Percentiles rank a stretch among this genome's conserved stretches.
Evolutionary conservation across 1,284 basidiomycete species (phyloP).

Genomic region (Xerocomus cyaneibrunnescens): DNA sequence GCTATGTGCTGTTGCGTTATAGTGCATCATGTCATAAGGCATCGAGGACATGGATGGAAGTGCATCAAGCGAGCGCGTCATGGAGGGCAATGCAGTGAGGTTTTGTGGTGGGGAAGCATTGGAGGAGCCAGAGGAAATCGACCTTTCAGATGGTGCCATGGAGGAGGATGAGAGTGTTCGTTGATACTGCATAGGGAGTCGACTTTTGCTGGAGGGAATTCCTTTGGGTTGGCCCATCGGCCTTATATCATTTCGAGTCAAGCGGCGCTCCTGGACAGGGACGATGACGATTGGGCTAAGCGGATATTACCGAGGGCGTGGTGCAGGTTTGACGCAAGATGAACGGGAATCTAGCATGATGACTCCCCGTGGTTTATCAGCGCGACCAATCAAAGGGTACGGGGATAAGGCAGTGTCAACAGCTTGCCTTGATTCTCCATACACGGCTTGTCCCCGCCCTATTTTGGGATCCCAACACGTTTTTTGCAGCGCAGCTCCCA

Average conservation of each 20-base stretch:
- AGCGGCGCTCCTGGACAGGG: constrained; percentile 24
- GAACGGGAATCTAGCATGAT: constrained; percentile 35
- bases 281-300: constrained; percentile 22
- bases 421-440: constrained; percentile 23
- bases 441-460: constrained; percentile 15
- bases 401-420: constrained; percentile 28
- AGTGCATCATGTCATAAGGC: constrained; percentile 33
- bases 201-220: constrained; percentile 14
- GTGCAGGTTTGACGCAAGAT: constrained; percentile 26
- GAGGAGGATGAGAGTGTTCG: constrained; percentile 33
- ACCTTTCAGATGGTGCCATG: constrained; percentile 35
- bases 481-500: constrained; percentile 34
- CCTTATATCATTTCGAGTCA: constrained; percentile 32
- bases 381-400: constrained; percentile 33
- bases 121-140: constrained; percentile 35
- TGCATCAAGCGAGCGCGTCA: constrained; percentile 35
- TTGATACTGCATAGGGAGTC: constrained; percentile 33
- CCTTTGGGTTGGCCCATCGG: background rate
- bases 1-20: constrained; percentile 31
- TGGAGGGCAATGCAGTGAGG: constrained; percentile 33
- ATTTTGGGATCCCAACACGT: constrained; percentile 35
- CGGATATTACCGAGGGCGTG: constrained; percentile 39
- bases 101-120: constrained; percentile 32
- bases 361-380: constrained; percentile 35
- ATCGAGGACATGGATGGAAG: constrained; percentile 34